These are phyloP conservation scores for Dujonia santamariae DNA, from an alignment of 1,139 yeast genomes.

Conservation along the genomic window DNA sequence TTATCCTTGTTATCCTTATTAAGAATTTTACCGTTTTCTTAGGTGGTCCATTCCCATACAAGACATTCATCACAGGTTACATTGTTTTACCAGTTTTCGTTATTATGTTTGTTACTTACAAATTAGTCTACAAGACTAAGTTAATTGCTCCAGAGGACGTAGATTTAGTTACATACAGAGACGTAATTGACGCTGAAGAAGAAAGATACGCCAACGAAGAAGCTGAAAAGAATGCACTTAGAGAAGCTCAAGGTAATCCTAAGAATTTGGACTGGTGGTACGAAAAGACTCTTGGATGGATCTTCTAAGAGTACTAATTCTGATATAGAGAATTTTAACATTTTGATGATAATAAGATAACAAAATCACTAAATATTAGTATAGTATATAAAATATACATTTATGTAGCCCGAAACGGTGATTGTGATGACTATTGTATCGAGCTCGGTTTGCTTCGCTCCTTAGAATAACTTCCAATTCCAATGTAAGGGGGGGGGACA, in stretches of 20 bases:
- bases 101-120: slow-evolving; percentile 56
- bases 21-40: slow-evolving; percentile 75
- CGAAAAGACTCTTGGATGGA: slow-evolving; percentile 54
- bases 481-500: too few relatives aligned
- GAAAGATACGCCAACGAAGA: slow-evolving; percentile 45
- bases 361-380: too few relatives aligned
- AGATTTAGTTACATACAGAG: slow-evolving; percentile 62
- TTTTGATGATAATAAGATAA: too few relatives aligned
- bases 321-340: too few relatives aligned
- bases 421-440: too few relatives aligned
- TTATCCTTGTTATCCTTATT: slow-evolving; percentile 55
- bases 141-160: slow-evolving; percentile 54
- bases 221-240: slow-evolving; percentile 37
- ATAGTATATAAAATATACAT: too few relatives aligned
- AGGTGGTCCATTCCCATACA: slow-evolving; percentile 50
- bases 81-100: slow-evolving; percentile 70
- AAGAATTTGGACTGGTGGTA: slow-evolving; percentile 49
- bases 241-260: slow-evolving; percentile 47
- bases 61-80: slow-evolving; percentile 71
- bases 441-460: too few relatives aligned
- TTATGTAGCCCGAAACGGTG: too few relatives aligned
- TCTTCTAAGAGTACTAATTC: too few relatives aligned
- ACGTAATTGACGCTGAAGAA: slow-evolving; percentile 67
- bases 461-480: too few relatives aligned
- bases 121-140: slow-evolving; percentile 51